Evolutionary conservation across 164 flowering plant genomes (phyloP).

Genomic region (Vitis riparia): DNA sequence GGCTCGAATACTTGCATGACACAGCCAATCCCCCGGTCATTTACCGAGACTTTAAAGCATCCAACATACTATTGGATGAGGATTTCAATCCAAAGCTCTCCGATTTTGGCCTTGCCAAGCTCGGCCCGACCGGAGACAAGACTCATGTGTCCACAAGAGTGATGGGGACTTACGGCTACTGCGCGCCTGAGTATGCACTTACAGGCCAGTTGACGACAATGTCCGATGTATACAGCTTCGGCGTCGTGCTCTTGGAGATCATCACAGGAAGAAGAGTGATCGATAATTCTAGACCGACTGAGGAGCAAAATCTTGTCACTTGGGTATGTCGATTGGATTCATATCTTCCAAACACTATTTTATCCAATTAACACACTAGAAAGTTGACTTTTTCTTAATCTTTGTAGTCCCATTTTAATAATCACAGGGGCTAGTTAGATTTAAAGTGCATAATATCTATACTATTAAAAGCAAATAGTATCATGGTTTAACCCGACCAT

Average conservation of each 20-base stretch:
- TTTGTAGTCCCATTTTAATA: no score
- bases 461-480: no score
- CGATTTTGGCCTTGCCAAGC: conserved; percentile 90
- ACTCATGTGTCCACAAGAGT: conserved; percentile 78
- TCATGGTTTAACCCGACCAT: no score
- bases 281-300: conserved; percentile 58
- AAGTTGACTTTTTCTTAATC: no score
- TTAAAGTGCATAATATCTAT: no score
- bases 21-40: conserved; percentile 78
- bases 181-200: conserved; percentile 88
- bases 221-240: conserved; percentile 92
- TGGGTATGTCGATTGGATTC: conserved; percentile 48
- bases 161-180: conserved; percentile 92
- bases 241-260: conserved; percentile 85
- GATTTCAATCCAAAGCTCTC: conserved; percentile 75
- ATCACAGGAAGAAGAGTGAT: conserved; percentile 87
- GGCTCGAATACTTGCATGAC: conserved; percentile 85
- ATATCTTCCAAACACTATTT: no score
- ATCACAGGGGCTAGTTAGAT: no score
- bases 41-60: conserved; percentile 83
- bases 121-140: conserved; percentile 79
- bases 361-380: no score
- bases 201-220: conserved; percentile 79
- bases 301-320: conserved; percentile 69
- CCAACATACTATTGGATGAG: conserved; percentile 68